Base-by-base conservation (phyloP, 2,329 filamentous ascomycete species). In the Stachybotrys echinatus region DNA sequence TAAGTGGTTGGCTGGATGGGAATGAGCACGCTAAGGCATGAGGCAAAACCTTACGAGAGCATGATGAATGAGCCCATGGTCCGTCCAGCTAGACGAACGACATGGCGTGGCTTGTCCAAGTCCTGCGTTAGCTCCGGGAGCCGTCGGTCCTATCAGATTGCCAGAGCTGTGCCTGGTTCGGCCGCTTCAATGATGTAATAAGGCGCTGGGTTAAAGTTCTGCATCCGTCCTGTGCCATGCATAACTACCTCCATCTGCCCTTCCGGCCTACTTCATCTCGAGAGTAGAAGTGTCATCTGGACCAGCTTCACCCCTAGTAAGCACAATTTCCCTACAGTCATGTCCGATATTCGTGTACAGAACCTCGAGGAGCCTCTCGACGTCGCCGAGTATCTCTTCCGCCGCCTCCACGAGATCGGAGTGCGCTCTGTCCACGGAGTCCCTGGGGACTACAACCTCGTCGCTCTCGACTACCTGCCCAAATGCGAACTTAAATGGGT, bases 391-490 rank as follows among this genome's bases (percentile, higher is more conserved):
- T 88, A 88, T 59, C 76, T 88, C 59, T 87, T 87, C 63, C 77
- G 72, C 43, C 74, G 85, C 49, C 74, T 88, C 14, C 72, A 79
- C 55, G 77, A 88, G 62, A 67, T 87, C 34, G 84, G 84, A 23
- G 76, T 87, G 27, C 73, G 77, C 48, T 85, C 83, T 12, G 71
- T 88, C 49, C 84, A 87, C 57, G 85, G 85, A 43, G 69, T 88
- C n/a, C 84, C 85, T 4, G 84, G 83, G 18, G 87, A 90, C 67
- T 89, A 86, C 70, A 89, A 89, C 63, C 75, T 89, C 45, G 75
- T 81, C 17, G 76, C 84, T 8, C 74, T 89, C 21, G 86, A 89
- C 65, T 87, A 85, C 63, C 68, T 89, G 42, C 72, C 77, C 21
- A 73, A 77, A 34, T 71, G 72, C 45, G 79, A 75, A 6, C 67